phyloP scores from a whole-genome alignment of 306 rosid genomes.

The Castanospermum australe region DNA sequence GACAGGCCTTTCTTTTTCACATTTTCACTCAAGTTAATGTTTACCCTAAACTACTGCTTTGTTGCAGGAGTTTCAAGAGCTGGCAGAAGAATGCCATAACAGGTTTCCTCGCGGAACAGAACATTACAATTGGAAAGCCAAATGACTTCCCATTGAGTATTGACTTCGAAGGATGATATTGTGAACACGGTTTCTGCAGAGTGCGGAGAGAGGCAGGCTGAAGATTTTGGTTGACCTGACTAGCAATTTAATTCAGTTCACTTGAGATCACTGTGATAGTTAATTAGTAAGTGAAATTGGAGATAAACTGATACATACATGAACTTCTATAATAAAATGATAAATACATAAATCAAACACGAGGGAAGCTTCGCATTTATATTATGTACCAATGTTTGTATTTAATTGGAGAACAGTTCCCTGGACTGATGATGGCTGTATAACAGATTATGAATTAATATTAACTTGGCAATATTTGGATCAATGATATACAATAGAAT shows the following conservation, averaged over 20 bases:
- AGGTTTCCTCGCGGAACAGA: slow-evolving; percentile 59
- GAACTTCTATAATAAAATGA: background rate
- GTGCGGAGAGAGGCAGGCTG: background rate
- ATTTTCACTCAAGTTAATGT: slow-evolving; percentile 9
- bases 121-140: slow-evolving; percentile 71
- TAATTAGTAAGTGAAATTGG: background rate
- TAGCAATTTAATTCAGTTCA: slow-evolving; percentile 12
- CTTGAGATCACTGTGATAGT: background rate
- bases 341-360: background rate
- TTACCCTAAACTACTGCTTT: background rate
- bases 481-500: background rate
- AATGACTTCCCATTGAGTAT: slow-evolving; percentile 56
- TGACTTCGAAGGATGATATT: slow-evolving; percentile 25
- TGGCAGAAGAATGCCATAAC: slow-evolving; percentile 94
- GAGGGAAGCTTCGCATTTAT: background rate
- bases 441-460: background rate
- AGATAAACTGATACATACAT: background rate
- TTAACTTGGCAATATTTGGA: background rate
- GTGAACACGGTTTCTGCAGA: slow-evolving; percentile 1
- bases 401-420: background rate
- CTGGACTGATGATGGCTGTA: background rate
- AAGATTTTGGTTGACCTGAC: background rate
- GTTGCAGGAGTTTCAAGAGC: slow-evolving; percentile 87
- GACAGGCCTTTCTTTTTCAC: background rate
- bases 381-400: background rate